Percentiles rank a stretch among this genome's conserved stretches.
Evolutionary conservation across 164 flowering plant genomes (phyloP).

Genomic region (Akebia trifoliata): DNA sequence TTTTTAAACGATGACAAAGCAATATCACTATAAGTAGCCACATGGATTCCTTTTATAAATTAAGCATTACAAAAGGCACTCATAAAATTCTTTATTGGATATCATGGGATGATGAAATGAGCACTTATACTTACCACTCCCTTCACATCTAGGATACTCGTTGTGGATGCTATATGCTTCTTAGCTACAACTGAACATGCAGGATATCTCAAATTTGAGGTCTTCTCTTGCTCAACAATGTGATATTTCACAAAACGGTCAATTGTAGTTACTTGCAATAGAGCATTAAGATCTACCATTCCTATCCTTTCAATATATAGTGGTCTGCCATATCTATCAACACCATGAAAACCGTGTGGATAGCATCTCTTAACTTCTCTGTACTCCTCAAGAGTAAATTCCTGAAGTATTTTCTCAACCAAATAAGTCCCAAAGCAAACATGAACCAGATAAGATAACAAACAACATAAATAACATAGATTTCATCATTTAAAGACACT

Average conservation of each 20-base stretch:
- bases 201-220: constrained; percentile 48
- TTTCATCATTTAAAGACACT: too few relatives aligned
- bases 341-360: constrained; percentile 77
- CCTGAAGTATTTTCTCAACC: constrained; percentile 30
- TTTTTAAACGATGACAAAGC: not conserved
- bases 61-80: not conserved
- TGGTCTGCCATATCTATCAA: constrained; percentile 61
- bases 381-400: constrained; percentile 48
- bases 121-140: constrained; percentile 44
- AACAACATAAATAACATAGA: too few relatives aligned
- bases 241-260: constrained; percentile 60
- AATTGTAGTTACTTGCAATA: constrained; percentile 41
- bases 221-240: constrained; percentile 63
- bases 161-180: constrained; percentile 56
- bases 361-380: constrained; percentile 53
- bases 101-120: not conserved
- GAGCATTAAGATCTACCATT: constrained; percentile 41
- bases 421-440: constrained; percentile 2
- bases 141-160: constrained; percentile 59
- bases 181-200: constrained; percentile 67
- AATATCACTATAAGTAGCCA: not conserved
- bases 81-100: not conserved
- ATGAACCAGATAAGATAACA: not conserved
- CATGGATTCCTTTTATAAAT: not conserved
- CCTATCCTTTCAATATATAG: constrained; percentile 68